Evolutionary conservation across 768 basidiomycete genomes (phyloP).

Genomic region (Suillus luteus): DNA sequence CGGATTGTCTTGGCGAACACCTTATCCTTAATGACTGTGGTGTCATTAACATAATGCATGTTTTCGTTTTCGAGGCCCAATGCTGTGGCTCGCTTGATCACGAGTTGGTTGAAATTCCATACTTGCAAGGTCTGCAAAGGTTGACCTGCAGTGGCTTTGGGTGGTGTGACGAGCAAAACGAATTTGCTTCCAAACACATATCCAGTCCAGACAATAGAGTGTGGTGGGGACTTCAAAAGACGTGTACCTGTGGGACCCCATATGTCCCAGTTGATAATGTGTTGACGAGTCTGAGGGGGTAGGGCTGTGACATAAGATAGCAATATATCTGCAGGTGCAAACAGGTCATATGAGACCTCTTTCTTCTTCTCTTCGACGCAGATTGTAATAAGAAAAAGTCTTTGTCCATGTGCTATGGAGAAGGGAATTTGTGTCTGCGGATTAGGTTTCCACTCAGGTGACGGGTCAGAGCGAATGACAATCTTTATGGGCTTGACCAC

Average conservation of each 20-base stretch:
- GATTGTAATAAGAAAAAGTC: not conserved
- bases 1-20: slow-evolving; percentile 43
- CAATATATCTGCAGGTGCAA: not conserved
- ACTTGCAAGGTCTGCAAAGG: slow-evolving; percentile 34
- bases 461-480: not conserved
- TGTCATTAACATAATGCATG: slow-evolving; percentile 25
- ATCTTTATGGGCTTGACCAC: not conserved
- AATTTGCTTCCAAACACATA: slow-evolving; percentile 54
- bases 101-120: slow-evolving; percentile 56
- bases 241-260: slow-evolving; percentile 56
- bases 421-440: not conserved
- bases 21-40: slow-evolving; percentile 26
- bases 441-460: not conserved
- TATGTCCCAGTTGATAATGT: slow-evolving; percentile 44
- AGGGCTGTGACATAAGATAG: not conserved
- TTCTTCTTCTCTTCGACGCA: not conserved
- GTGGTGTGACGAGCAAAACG: slow-evolving; percentile 28
- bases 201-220: slow-evolving; percentile 54
- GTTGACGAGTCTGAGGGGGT: slow-evolving; percentile 4
- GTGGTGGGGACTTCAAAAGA: slow-evolving; percentile 38
- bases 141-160: not conserved
- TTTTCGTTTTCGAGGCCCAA: slow-evolving; percentile 1
- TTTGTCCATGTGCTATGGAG: not conserved
- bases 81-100: slow-evolving; percentile 26
- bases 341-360: not conserved